phyloP scores from a whole-genome alignment of 371 early-diverging fungal genomes.

The Mortierella sp. region DNA sequence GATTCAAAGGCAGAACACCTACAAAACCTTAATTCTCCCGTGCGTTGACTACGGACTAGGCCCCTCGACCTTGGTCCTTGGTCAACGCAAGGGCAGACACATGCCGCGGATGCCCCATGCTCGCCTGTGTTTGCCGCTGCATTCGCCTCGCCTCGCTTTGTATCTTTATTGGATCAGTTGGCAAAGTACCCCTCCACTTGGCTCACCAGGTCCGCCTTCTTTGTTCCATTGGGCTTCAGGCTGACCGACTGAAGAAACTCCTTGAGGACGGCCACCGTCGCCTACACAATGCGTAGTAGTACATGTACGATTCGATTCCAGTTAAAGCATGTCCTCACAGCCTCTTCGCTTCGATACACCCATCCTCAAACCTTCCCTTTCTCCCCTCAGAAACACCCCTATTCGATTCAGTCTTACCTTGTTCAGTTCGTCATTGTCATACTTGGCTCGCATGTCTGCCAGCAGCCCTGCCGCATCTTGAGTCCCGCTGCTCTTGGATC shows the following conservation, averaged over 20 bases:
- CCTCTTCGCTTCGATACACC: background rate
- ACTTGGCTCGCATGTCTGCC: slow-evolving; percentile 30
- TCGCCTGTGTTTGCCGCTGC: too few species aligned
- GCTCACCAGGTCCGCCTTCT: slow-evolving; percentile 63
- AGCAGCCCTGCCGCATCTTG: slow-evolving; percentile 9
- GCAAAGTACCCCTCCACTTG: slow-evolving; percentile 59
- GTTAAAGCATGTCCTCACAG: background rate
- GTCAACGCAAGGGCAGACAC: too few species aligned
- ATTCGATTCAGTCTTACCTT: too few species aligned
- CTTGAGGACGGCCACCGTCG: slow-evolving; percentile 62
- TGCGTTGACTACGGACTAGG: background rate
- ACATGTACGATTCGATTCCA: background rate
- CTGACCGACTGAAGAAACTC: slow-evolving; percentile 59
- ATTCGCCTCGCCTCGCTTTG: too few species aligned
- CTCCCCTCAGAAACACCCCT: too few species aligned
- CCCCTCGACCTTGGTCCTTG: background rate
- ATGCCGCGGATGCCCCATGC: too few species aligned
- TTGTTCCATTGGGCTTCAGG: slow-evolving; percentile 46
- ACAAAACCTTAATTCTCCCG: too few species aligned
- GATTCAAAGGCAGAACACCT: background rate
- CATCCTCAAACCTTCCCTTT: too few species aligned
- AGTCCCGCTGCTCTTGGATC: slow-evolving; percentile 19
- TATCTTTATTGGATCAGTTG: background rate
- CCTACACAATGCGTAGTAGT: slow-evolving; percentile 7
- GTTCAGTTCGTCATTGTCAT: slow-evolving; percentile 32